phyloP scores from a whole-genome alignment of 495 filamentous ascomycete genomes.

The Oleoguttula mirabilis region DNA sequence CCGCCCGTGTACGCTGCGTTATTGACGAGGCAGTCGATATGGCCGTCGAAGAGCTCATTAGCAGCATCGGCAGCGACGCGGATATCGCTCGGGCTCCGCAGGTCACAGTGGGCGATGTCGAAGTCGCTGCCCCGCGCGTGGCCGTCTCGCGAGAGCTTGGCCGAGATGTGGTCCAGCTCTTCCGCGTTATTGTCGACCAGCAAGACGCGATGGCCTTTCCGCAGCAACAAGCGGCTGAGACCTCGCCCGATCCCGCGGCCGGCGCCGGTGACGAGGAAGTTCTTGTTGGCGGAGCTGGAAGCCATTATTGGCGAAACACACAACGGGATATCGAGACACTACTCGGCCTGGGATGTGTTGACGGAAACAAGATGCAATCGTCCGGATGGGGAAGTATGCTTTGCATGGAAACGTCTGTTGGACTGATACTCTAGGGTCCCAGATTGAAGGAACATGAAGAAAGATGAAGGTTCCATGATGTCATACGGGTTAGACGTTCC shows the following conservation, averaged over 20 bases:
- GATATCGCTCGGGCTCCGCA: slow-evolving; percentile 14
- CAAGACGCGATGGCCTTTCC: slow-evolving; percentile 20
- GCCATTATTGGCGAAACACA: no score
- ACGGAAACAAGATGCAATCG: no score
- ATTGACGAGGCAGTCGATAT: slow-evolving; percentile 19
- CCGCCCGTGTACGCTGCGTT: slow-evolving; percentile 18
- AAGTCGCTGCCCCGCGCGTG: slow-evolving; percentile 2
- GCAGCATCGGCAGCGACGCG: slow-evolving; percentile 1
- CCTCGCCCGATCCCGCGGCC: slow-evolving; percentile 25
- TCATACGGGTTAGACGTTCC: no score
- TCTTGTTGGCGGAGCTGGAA: slow-evolving; percentile 28
- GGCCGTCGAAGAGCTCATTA: slow-evolving; percentile 9
- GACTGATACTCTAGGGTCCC: no score
- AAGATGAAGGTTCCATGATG: no score
- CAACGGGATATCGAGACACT: no score
- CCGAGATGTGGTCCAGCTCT: slow-evolving; percentile 9
- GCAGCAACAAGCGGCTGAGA: slow-evolving; percentile 20
- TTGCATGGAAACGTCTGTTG: no score
- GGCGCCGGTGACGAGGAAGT: slow-evolving; percentile 24
- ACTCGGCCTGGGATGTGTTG: no score
- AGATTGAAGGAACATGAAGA: no score
- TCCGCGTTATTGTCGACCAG: slow-evolving; percentile 20
- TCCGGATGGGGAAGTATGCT: no score
- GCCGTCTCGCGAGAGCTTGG: not conserved
- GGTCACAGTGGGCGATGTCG: slow-evolving; percentile 5